Conservation (phyloP, 495 filamentous ascomycete genomes). For the Penicillium manginii region DNA sequence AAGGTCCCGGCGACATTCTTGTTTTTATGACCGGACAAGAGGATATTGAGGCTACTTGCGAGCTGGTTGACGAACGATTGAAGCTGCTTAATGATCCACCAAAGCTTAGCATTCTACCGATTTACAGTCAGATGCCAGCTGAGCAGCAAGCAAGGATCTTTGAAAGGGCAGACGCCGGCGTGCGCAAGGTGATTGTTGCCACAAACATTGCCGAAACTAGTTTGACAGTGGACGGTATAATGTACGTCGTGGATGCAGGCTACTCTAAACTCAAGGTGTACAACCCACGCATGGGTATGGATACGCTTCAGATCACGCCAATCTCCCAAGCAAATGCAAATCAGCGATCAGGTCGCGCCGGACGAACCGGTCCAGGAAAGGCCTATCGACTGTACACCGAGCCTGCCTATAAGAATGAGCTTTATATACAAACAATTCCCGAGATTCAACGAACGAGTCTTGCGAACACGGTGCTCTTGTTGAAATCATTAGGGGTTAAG, state of each 20-base stretch:
- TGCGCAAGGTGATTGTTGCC: slow-evolving; percentile 96
- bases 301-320: slow-evolving; percentile 96
- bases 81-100: slow-evolving; percentile 92
- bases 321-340: slow-evolving; percentile 96
- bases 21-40: slow-evolving; percentile 99
- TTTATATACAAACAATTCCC: slow-evolving; percentile 97
- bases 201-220: slow-evolving; percentile 99
- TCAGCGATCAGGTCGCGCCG: slow-evolving; percentile 91
- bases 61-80: slow-evolving; percentile 86
- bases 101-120: slow-evolving; percentile 91
- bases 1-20: slow-evolving; percentile 88
- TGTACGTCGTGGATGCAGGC: slow-evolving; percentile 97
- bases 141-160: slow-evolving; percentile 98
- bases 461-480: slow-evolving; percentile 87
- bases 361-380: slow-evolving; percentile 93
- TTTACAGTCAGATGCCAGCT: slow-evolving; percentile 99
- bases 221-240: slow-evolving; percentile 97
- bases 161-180: slow-evolving; percentile 84
- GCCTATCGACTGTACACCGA: slow-evolving; percentile 95
- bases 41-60: slow-evolving; percentile 97
- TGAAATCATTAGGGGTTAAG: slow-evolving; percentile 94
- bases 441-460: slow-evolving; percentile 98
- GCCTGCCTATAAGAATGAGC: slow-evolving; percentile 90
- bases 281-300: slow-evolving; percentile 99
- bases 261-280: slow-evolving; percentile 99